Evolutionary conservation across 139 green algal species (phyloP), one percentile per base, ranked within the genome.

Genomic region (Pseudopediastrum boryanum): DNA sequence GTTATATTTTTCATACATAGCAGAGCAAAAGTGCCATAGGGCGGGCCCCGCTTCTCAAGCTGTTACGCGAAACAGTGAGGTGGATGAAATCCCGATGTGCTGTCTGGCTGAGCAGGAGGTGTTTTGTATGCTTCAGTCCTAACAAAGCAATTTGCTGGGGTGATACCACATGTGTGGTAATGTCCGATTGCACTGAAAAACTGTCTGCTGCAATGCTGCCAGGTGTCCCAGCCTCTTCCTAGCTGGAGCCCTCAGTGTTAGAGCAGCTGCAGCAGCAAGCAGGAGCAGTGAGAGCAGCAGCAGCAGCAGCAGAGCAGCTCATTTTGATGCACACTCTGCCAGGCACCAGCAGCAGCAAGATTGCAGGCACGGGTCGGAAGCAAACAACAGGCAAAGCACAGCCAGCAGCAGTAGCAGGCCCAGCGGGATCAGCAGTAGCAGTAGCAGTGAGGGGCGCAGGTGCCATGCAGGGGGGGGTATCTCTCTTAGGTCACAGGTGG

Each of bases 401-500:
- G n/a, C n/a, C n/a, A n/a, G n/a, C n/a, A n/a, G n/a, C n/a, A n/a
- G n/a, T n/a, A n/a, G n/a, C n/a, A n/a, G n/a, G n/a, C n/a, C n/a
- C 43, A 19, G 71, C n/a, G 31, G 50, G 64, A 50, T 33, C 21
- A 38, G 29, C 35, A 31, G 31, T 35, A 67, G 63, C 54, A 50
- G 7, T 2, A 65, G 5, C 4, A 3, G 36, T 2, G 2, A 36
- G 71, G 5, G 19, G 66, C 59, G 27, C 41, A 46, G 42, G 35
- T 50, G 39, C n/a, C n/a, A n/a, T n/a, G n/a, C n/a, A n/a, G n/a
- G n/a, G n/a, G n/a, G n/a, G n/a, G n/a, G n/a, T n/a, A n/a, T n/a
- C n/a, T 39, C 27, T 16, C 46, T 93, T 9, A 63, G 89, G 77
- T 54, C 86, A 54, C 8, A 35, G 0, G 78, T 61, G 9, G 82